A percentile compares a stretch with the other conserved stretches of the same genome.
phyloP scores from a whole-genome alignment of 1,139 yeast species.

The Nakaseomyces glabratus region DNA sequence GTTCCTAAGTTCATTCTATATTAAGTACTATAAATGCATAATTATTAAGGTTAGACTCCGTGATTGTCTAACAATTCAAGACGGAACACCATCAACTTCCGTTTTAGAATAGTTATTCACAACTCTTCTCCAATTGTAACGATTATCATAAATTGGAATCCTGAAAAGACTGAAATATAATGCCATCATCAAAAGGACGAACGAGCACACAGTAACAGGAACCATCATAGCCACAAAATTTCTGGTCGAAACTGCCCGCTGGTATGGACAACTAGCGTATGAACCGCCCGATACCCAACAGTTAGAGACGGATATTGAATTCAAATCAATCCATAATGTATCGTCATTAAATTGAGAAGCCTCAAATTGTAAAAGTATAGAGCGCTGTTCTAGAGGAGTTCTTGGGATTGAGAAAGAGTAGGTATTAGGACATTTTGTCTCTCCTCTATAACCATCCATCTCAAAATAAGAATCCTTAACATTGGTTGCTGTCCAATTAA shows the following conservation, averaged over 20 bases:
- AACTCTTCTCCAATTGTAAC: conserved; percentile 46
- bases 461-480: conserved; percentile 41
- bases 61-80: conserved; percentile 28
- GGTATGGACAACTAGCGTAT: conserved; percentile 70
- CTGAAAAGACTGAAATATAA: conserved; percentile 32
- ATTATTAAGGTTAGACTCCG: not conserved
- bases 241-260: conserved; percentile 42
- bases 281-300: conserved; percentile 91
- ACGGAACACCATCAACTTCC: conserved; percentile 60
- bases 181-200: conserved; percentile 39
- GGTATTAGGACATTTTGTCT: conserved; percentile 46
- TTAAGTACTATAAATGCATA: not conserved
- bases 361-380: conserved; percentile 26
- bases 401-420: conserved; percentile 50
- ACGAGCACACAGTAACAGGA: conserved; percentile 55
- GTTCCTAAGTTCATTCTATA: no score
- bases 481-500: conserved; percentile 41
- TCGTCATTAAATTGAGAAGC: conserved; percentile 10
- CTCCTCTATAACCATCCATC: conserved; percentile 19
- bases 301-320: conserved; percentile 60
- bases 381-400: conserved; percentile 40
- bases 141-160: conserved; percentile 47
- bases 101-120: conserved; percentile 37
- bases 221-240: conserved; percentile 57
- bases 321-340: conserved; percentile 70